A percentile compares a stretch with the other conserved stretches of the same genome.
phyloP scores from a whole-genome alignment of 2,329 filamentous ascomycete species.

The Xylaria digitata region DNA sequence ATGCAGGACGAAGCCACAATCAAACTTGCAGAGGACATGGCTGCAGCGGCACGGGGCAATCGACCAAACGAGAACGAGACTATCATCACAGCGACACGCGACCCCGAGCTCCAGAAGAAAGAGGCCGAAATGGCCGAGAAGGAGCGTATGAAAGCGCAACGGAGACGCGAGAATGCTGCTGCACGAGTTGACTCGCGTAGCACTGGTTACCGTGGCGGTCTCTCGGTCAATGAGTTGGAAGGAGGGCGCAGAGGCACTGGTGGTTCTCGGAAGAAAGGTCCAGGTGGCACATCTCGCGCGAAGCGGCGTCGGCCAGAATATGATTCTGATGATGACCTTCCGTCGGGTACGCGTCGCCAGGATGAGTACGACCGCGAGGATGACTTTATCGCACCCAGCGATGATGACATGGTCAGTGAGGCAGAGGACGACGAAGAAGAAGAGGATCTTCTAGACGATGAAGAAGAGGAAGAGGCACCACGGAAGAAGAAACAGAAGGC shows the following conservation, averaged over 20 bases:
- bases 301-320: slow-evolving; percentile 72
- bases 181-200: slow-evolving; percentile 70
- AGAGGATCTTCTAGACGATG: slow-evolving; percentile 64
- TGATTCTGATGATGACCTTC: slow-evolving; percentile 80
- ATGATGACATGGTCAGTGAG: slow-evolving; percentile 71
- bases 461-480: slow-evolving; percentile 60
- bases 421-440: slow-evolving; percentile 71
- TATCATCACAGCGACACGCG: slow-evolving; percentile 76
- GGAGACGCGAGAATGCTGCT: slow-evolving; percentile 74
- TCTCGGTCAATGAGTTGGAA: slow-evolving; percentile 78
- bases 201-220: slow-evolving; percentile 63
- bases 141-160: slow-evolving; percentile 74
- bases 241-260: slow-evolving; percentile 63
- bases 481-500: slow-evolving; percentile 64
- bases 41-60: slow-evolving; percentile 68
- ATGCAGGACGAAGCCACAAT: slow-evolving; percentile 78
- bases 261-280: slow-evolving; percentile 65
- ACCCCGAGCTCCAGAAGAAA: slow-evolving; percentile 80
- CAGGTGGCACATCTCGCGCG: slow-evolving; percentile 60
- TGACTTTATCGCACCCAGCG: slow-evolving; percentile 80
- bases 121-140: slow-evolving; percentile 80
- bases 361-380: slow-evolving; percentile 85
- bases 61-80: slow-evolving; percentile 67
- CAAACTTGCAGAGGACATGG: slow-evolving; percentile 74
- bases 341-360: slow-evolving; percentile 68